Conservation (phyloP, 768 basidiomycete species). For the Nevesoporus exiguus region DNA sequence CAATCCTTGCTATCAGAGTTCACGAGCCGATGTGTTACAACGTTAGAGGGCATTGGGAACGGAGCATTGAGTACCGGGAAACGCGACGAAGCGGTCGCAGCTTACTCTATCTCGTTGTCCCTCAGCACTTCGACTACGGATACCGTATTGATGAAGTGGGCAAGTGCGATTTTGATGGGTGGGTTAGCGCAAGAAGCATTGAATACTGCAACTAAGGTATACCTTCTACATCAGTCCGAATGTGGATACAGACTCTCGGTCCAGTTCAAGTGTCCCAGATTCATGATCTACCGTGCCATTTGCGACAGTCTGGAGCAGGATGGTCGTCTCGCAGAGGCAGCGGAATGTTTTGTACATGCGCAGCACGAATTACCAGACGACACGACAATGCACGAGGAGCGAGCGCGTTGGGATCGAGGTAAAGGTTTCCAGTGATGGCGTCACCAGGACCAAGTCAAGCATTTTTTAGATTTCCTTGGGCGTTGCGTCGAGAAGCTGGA, state of each 20-base stretch:
- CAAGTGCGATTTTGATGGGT: not conserved
- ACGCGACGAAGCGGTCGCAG: not conserved
- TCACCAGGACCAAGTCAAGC: not conserved
- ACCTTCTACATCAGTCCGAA: not conserved
- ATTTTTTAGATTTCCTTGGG: not conserved
- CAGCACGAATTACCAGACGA: not conserved
- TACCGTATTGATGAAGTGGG: not conserved
- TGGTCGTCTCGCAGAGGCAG: not conserved
- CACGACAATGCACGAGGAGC: not conserved
- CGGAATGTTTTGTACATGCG: not conserved
- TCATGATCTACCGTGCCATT: not conserved
- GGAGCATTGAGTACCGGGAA: not conserved
- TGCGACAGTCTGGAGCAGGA: not conserved
- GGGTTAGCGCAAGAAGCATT: not conserved
- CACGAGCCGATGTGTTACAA: not conserved
- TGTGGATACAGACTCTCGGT: not conserved
- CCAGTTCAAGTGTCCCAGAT: not conserved
- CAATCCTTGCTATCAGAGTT: not conserved
- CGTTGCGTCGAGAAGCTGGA: not conserved
- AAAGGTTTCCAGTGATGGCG: not conserved
- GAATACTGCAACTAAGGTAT: not conserved
- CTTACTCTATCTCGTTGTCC: not conserved
- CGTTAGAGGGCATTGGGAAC: not conserved
- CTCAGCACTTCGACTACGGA: not conserved
- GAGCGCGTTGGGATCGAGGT: not conserved